Percentiles rank a stretch among this genome's conserved stretches.
These are phyloP conservation scores for Auricularia sp. DNA, from an alignment of 768 basidiomycete species.

Conservation along the genomic window DNA sequence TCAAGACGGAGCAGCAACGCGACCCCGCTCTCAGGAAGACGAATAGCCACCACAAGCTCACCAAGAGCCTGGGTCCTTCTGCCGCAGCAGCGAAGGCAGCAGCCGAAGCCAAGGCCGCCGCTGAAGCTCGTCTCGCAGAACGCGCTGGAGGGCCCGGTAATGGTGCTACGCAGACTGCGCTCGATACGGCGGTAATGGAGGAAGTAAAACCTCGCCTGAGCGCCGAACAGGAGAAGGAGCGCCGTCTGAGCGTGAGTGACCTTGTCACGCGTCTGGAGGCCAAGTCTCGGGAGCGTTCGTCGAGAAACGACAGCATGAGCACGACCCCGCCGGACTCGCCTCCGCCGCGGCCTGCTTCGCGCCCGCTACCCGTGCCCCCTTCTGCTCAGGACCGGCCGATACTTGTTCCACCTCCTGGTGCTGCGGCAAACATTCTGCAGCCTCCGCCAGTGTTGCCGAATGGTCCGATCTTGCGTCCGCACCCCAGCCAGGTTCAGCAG, in stretches of 20 bases:
- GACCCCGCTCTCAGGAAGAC: slow-evolving; percentile 16
- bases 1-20: slow-evolving; percentile 5
- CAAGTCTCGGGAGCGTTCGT: slow-evolving; percentile 21
- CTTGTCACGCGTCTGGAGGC: slow-evolving; percentile 35
- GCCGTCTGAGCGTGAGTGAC: slow-evolving; percentile 51
- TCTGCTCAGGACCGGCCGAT: background rate
- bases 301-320: slow-evolving; percentile 30
- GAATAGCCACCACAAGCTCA: slow-evolving; percentile 27
- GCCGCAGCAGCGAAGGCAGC: slow-evolving; percentile 47
- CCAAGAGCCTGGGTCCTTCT: slow-evolving; percentile 54
- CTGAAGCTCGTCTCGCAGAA: slow-evolving; percentile 62
- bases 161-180: background rate
- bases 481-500: background rate
- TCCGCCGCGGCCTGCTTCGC: slow-evolving; percentile 15
- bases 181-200: background rate
- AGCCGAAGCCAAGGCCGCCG: slow-evolving; percentile 49
- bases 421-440: background rate
- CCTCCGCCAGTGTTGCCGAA: too few relatives aligned
- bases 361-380: background rate
- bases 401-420: background rate
- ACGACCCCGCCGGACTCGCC: slow-evolving; percentile 55
- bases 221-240: slow-evolving; percentile 11
- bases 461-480: background rate
- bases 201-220: background rate
- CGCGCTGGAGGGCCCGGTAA: slow-evolving; percentile 34